Conservation (phyloP, 768 basidiomycete species). For the Tylopilus plumbeoviolaceoides region DNA sequence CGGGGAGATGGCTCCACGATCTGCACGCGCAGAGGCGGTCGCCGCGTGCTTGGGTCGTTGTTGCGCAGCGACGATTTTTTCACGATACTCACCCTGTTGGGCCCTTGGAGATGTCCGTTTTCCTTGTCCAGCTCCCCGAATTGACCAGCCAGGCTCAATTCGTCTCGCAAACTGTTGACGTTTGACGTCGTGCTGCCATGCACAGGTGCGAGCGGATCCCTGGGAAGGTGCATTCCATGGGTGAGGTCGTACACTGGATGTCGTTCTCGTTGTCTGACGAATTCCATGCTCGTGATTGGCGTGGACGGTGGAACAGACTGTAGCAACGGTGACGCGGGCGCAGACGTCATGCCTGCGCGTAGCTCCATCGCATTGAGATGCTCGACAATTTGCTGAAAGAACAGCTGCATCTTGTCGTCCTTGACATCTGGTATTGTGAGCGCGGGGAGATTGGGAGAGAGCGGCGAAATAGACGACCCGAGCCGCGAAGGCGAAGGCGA, state of each 20-base stretch:
- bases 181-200: constrained; percentile 10
- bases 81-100: constrained; percentile 16
- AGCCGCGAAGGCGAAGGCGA: constrained; percentile 26
- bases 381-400: constrained; percentile 81
- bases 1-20: constrained; percentile 47
- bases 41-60: constrained; percentile 22
- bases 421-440: constrained; percentile 66
- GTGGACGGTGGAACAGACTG: constrained; percentile 6
- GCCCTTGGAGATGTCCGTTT: constrained; percentile 33
- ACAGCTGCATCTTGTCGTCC: constrained; percentile 74
- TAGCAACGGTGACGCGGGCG: constrained; percentile 16
- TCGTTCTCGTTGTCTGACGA: constrained; percentile 14
- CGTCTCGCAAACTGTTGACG: not conserved
- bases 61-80: constrained; percentile 46
- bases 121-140: constrained; percentile 51
- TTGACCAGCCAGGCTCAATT: constrained; percentile 1
- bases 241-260: constrained; percentile 5
- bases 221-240: constrained; percentile 8
- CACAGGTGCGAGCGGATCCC: constrained; percentile 36
- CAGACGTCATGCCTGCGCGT: constrained; percentile 33
- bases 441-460: constrained; percentile 39
- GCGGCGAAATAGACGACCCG: constrained; percentile 26
- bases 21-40: constrained; percentile 37
- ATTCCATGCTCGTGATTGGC: constrained; percentile 16
- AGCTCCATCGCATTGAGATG: constrained; percentile 73